These are phyloP conservation scores for Solanum ahanhuiri DNA, from an alignment of 257 asterid genomes.

Conservation along the genomic window DNA sequence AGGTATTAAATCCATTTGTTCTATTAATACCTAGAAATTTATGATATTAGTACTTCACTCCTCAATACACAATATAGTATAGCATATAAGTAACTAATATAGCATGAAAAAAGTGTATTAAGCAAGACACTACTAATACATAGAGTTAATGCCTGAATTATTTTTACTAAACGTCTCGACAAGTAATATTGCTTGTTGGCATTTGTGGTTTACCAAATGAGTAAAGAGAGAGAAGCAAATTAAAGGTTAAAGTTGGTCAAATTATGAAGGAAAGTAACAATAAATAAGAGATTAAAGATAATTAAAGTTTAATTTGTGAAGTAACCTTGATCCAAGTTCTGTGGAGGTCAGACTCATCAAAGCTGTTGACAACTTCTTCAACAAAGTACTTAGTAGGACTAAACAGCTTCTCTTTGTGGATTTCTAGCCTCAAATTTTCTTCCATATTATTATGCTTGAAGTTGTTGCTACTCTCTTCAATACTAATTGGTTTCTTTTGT, in stretches of 20 bases:
- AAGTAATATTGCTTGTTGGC: neutral
- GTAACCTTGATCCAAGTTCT: conserved; percentile 60
- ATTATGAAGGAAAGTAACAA: neutral
- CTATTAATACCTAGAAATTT: no score
- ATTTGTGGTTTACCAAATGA: neutral
- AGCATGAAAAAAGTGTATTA: neutral
- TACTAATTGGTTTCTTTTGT: conserved; percentile 1
- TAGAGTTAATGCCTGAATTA: neutral
- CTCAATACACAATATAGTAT: neutral
- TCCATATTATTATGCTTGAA: conserved; percentile 10
- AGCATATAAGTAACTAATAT: no score
- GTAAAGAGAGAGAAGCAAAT: neutral
- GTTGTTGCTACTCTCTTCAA: neutral
- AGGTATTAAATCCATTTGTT: neutral
- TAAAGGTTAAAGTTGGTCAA: neutral
- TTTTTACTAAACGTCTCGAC: neutral
- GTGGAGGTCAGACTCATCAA: conserved; percentile 60
- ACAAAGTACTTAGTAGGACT: conserved; percentile 61
- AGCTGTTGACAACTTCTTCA: conserved; percentile 53
- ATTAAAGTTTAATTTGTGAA: neutral
- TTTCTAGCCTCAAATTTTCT: conserved; percentile 19
- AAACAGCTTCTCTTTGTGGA: conserved; percentile 21
- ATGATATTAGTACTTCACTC: neutral
- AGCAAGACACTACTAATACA: no score
- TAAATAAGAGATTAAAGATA: neutral